phyloP scores from a whole-genome alignment of 306 rosid genomes.

The Cotoneaster glaucophyllus region DNA sequence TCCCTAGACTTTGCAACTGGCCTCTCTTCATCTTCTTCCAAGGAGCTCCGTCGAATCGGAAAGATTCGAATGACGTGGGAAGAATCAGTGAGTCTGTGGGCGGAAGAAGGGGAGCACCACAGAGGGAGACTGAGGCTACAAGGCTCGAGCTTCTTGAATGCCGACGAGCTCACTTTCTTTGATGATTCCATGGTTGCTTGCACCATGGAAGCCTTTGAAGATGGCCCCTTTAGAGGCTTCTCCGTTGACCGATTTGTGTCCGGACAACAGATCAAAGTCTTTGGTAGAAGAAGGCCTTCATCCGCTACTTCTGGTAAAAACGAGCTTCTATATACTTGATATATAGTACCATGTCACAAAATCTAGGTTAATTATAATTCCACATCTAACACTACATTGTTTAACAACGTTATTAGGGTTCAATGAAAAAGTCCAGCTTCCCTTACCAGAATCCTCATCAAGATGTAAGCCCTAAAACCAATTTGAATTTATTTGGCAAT shows the following conservation, averaged over 20 bases:
- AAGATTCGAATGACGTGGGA: conserved; percentile 89
- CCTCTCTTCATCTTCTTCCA: conserved; percentile 24
- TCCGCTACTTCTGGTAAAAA: conserved; percentile 44
- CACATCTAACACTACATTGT: neutral
- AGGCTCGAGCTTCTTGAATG: conserved; percentile 60
- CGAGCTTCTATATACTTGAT: neutral
- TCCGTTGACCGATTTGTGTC: conserved; percentile 79
- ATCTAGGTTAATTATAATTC: neutral
- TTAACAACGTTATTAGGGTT: conserved; percentile 32
- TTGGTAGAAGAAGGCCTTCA: conserved; percentile 76
- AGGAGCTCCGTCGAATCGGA: conserved; percentile 75
- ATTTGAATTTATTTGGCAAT: neutral
- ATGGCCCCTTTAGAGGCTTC: conserved; percentile 72
- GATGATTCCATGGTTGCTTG: conserved; percentile 82
- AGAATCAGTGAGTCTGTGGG: conserved; percentile 86
- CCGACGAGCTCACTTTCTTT: conserved; percentile 73
- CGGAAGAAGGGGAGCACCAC: conserved; percentile 70
- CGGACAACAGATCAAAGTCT: conserved; percentile 89
- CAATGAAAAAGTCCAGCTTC: conserved; percentile 36
- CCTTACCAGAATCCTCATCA: conserved; percentile 39
- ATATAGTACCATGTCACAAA: neutral
- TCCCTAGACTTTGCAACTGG: conserved; percentile 38
- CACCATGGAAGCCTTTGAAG: conserved; percentile 75
- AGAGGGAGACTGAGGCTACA: conserved; percentile 70
- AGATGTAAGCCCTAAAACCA: conserved; percentile 46